phyloP scores from a whole-genome alignment of 257 asterid species.

The Solanum bulbocastanum region DNA sequence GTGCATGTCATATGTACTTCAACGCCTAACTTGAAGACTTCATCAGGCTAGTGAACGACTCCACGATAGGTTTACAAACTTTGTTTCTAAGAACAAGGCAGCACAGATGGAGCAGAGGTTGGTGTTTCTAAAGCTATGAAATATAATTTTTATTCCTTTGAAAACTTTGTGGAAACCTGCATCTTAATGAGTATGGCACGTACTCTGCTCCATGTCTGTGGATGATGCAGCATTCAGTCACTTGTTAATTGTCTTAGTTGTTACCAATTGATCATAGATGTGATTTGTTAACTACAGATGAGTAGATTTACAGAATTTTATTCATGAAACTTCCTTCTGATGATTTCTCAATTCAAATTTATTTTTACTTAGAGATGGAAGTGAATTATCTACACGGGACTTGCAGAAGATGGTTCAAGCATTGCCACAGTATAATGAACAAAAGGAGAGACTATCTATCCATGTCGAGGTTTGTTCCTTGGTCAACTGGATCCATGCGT shows the following conservation, averaged over 20 bases:
- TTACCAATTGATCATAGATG: neutral
- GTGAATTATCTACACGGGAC: conserved; percentile 88
- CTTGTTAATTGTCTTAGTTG: neutral
- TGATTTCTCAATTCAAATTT: conserved; percentile 8
- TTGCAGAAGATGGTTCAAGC: conserved; percentile 98
- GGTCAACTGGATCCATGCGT: conserved; percentile 3
- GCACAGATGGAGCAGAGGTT: conserved; percentile 96
- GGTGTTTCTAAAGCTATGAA: conserved; percentile 8
- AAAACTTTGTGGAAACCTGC: neutral
- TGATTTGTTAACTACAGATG: neutral
- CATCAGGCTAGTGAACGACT: conserved; percentile 84
- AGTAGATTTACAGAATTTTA: neutral
- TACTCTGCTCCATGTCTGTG: neutral
- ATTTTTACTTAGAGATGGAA: conserved; percentile 58
- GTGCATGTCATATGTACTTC: conserved; percentile 6
- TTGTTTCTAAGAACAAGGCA: conserved; percentile 89
- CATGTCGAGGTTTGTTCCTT: conserved; percentile 76
- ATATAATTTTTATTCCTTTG: neutral
- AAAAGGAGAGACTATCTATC: conserved; percentile 80
- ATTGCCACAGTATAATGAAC: conserved; percentile 88
- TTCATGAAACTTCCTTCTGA: neutral
- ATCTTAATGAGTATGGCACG: neutral
- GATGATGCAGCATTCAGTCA: neutral
- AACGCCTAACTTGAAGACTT: conserved; percentile 5
- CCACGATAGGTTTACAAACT: conserved; percentile 75